A percentile compares a stretch with the other conserved stretches of the same genome.
phyloP scores from a whole-genome alignment of 1,284 basidiomycete species.

The Fomitopsis betulina region DNA sequence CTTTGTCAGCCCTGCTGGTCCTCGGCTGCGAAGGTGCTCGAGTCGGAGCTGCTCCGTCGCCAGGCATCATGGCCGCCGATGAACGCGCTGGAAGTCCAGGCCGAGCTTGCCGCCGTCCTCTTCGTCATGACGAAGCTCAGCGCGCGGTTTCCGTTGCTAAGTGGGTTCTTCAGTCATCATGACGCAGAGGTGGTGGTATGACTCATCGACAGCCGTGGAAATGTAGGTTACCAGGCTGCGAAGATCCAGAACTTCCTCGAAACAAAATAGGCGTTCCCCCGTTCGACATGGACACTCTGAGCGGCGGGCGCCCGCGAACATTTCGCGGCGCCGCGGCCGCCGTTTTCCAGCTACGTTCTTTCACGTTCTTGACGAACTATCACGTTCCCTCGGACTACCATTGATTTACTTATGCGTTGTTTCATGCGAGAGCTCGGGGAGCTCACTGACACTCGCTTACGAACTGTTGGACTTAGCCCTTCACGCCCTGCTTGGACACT shows the following conservation, averaged over 20 bases:
- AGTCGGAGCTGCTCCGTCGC: constrained; percentile 55
- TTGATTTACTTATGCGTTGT: background rate
- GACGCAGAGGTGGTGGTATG: background rate
- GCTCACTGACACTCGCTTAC: constrained; percentile 2
- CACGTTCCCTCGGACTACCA: constrained; percentile 6
- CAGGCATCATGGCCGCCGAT: constrained; percentile 57
- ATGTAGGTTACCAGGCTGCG: constrained; percentile 32
- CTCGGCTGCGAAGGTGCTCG: constrained; percentile 56
- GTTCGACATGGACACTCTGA: background rate
- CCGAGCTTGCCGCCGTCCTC: constrained; percentile 55
- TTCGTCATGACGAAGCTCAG: constrained; percentile 61
- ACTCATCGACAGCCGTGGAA: background rate
- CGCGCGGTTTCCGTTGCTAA: constrained; percentile 54
- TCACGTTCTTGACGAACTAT: constrained; percentile 21
- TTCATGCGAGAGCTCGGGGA: constrained; percentile 8
- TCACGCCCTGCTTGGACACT: constrained; percentile 7
- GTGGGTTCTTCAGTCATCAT: constrained; percentile 26
- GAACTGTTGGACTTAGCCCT: constrained; percentile 1
- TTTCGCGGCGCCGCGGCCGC: background rate
- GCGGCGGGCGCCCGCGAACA: background rate
- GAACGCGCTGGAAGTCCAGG: constrained; percentile 50
- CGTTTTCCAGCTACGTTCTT: constrained; percentile 1
- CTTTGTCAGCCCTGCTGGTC: constrained; percentile 64
- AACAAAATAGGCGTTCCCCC: constrained; percentile 17
- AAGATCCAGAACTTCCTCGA: constrained; percentile 35